phyloP scores from a whole-genome alignment of 2,329 filamentous ascomycete species.

The Albophoma yamanashiensis region DNA sequence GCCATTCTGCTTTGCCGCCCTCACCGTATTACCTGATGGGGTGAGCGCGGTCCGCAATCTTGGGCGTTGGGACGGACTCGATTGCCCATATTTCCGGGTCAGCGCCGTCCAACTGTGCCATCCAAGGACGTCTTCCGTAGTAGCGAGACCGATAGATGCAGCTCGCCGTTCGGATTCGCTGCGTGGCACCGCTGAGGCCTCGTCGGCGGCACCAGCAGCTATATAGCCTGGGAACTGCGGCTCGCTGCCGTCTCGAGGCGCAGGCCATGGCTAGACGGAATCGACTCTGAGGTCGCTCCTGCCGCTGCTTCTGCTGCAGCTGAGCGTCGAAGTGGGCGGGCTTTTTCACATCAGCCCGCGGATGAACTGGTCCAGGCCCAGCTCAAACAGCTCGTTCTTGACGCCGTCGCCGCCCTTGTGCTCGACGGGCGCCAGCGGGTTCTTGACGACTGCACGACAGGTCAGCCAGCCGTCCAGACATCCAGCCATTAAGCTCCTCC shows the following conservation, averaged over 20 bases:
- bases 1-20: neutral
- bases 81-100: neutral
- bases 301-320: neutral
- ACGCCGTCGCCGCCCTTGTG: constrained; percentile 60
- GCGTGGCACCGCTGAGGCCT: neutral
- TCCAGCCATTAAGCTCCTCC: neutral
- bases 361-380: constrained; percentile 69
- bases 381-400: constrained; percentile 59
- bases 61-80: neutral
- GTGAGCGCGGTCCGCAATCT: neutral
- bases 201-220: neutral
- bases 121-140: neutral
- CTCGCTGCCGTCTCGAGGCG: neutral
- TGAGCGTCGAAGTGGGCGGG: neutral
- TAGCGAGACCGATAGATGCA: neutral
- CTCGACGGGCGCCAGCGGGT: constrained; percentile 57
- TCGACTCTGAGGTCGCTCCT: neutral
- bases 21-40: too few species aligned
- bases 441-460: constrained; percentile 51
- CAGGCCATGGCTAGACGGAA: neutral
- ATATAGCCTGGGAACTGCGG: too few species aligned
- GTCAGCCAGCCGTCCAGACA: too few species aligned
- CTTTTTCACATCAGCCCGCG: constrained; percentile 48
- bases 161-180: neutral
- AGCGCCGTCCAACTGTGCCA: neutral